Evolutionary conservation across 352 stramenopile genomes (phyloP).

Genomic region (Pythium chondricola): DNA sequence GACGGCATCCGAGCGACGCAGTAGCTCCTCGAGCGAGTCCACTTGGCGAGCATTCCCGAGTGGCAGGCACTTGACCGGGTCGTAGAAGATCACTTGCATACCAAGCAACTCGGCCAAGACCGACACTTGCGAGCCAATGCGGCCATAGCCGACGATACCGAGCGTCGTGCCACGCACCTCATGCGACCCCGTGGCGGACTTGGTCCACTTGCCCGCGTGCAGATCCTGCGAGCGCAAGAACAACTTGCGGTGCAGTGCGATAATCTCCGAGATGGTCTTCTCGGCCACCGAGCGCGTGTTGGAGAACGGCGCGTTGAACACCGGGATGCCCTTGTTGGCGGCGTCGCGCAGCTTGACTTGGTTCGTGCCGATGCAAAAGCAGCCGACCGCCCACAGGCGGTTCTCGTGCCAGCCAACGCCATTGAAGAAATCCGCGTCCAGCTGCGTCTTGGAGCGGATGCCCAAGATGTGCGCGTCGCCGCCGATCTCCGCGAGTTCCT

Average conservation of each 20-base stretch:
- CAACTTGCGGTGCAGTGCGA: slow-evolving; percentile 77
- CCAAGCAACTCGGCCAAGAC: slow-evolving; percentile 83
- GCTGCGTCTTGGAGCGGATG: slow-evolving; percentile 80
- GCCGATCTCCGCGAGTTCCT: slow-evolving; percentile 63
- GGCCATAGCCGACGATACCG: slow-evolving; percentile 74
- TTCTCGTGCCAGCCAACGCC: slow-evolving; percentile 75
- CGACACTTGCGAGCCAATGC: slow-evolving; percentile 79
- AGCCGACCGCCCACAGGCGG: slow-evolving; percentile 71
- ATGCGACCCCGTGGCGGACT: slow-evolving; percentile 68
- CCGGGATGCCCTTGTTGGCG: slow-evolving; percentile 57
- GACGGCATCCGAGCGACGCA: slow-evolving; percentile 88
- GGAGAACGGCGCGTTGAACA: slow-evolving; percentile 83
- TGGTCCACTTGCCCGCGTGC: slow-evolving; percentile 73
- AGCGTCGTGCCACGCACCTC: slow-evolving; percentile 80
- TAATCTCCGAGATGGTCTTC: slow-evolving; percentile 79
- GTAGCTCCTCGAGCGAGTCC: slow-evolving; percentile 78
- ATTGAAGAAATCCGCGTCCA: slow-evolving; percentile 71
- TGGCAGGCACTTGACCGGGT: slow-evolving; percentile 84
- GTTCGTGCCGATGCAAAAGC: slow-evolving; percentile 84
- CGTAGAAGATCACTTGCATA: slow-evolving; percentile 94
- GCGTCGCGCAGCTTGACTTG: slow-evolving; percentile 62
- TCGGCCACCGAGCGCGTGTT: slow-evolving; percentile 83
- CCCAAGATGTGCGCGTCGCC: slow-evolving; percentile 75
- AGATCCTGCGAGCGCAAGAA: slow-evolving; percentile 74
- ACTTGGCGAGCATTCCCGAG: slow-evolving; percentile 77